A percentile compares a stretch with the other conserved stretches of the same genome.
Evolutionary conservation across 345 rosid species (phyloP).

Genomic region (Lepidium sativum): DNA sequence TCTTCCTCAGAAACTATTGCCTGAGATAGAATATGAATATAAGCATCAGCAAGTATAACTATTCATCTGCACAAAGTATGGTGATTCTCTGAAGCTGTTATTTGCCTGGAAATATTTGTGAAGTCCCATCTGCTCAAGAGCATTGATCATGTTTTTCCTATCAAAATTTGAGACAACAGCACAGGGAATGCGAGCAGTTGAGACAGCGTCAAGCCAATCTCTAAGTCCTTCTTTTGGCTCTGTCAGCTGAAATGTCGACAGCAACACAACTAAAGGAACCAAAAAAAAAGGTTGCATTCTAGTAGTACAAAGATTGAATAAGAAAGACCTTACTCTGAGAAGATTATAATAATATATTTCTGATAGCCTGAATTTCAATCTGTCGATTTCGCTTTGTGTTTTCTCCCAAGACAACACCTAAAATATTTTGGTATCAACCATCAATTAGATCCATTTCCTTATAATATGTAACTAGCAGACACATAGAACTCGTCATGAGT

Average conservation of each 20-base stretch:
- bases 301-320: neutral
- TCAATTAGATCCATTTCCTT: neutral
- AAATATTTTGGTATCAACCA: constrained; percentile 17
- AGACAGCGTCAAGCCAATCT: constrained; percentile 90
- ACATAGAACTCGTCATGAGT: neutral
- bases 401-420: constrained; percentile 72
- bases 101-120: constrained; percentile 80
- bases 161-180: constrained; percentile 92
- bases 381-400: constrained; percentile 46
- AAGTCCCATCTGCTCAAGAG: constrained; percentile 69
- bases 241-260: constrained; percentile 37
- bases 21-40: constrained; percentile 31
- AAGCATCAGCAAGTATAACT: neutral
- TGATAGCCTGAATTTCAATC: constrained; percentile 56
- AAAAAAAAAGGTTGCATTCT: neutral
- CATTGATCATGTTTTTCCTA: constrained; percentile 60
- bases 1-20: constrained; percentile 90
- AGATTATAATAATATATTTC: constrained; percentile 64
- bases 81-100: constrained; percentile 2
- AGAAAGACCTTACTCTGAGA: constrained; percentile 41
- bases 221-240: constrained; percentile 64
- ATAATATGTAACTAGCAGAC: neutral
- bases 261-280: neutral
- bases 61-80: neutral
- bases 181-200: constrained; percentile 77